phyloP scores from a whole-genome alignment of 2,329 filamentous ascomycete genomes.

The Diplocarpon mali region DNA sequence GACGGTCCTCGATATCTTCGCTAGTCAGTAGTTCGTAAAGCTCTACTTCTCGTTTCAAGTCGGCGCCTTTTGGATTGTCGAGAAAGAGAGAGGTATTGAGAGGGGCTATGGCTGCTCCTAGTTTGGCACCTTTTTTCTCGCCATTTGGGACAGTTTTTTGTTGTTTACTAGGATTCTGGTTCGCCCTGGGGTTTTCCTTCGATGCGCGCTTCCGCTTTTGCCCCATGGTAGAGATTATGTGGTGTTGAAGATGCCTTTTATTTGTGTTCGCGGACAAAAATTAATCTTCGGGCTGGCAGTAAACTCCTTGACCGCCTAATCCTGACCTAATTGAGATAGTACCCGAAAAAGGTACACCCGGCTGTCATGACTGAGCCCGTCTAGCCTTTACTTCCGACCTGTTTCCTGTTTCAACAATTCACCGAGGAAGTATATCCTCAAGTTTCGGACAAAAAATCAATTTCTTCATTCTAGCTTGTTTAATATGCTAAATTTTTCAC shows the following conservation, averaged over 20 bases:
- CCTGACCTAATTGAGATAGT: too few relatives aligned
- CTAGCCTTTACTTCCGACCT: too few relatives aligned
- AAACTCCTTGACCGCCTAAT: background rate
- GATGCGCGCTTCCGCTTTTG: constrained; percentile 33
- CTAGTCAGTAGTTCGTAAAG: constrained; percentile 53
- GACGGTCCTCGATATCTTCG: constrained; percentile 43
- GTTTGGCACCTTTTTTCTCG: constrained; percentile 6
- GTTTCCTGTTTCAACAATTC: too few relatives aligned
- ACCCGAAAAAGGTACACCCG: too few relatives aligned
- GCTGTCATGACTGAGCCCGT: too few relatives aligned
- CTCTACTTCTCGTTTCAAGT: constrained; percentile 45
- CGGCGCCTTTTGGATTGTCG: constrained; percentile 39
- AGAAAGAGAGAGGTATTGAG: constrained; percentile 34
- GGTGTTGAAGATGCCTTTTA: background rate
- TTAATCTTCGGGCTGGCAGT: background rate
- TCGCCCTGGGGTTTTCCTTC: constrained; percentile 15
- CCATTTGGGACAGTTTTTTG: constrained; percentile 11
- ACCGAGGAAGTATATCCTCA: too few relatives aligned
- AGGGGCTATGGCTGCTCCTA: constrained; percentile 5
- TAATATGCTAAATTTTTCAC: too few relatives aligned
- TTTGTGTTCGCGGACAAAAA: background rate
- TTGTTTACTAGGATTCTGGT: constrained; percentile 21
- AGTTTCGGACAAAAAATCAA: too few relatives aligned
- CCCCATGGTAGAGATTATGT: constrained; percentile 27
- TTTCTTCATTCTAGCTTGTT: too few relatives aligned